Base-by-base conservation (phyloP, 805 yeast species). In the Cyberlindnera misumaiensis region DNA sequence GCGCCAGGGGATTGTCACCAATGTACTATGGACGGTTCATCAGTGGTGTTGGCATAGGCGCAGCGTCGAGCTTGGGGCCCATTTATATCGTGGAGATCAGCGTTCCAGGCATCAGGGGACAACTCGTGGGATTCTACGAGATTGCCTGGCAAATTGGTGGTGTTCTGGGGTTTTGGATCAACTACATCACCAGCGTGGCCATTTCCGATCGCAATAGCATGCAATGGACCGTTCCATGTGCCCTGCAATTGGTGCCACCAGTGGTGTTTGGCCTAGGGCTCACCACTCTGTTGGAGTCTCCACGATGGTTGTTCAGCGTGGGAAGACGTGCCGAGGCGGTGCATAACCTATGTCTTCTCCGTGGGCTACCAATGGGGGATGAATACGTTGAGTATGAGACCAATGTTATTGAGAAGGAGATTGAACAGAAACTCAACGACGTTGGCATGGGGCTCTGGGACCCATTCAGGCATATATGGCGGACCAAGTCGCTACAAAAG, bases 41-140 rank as follows among this genome's bases (percentile, higher is more conserved):
- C 27, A 51, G 61, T n/a, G 66, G 80, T 5, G 30, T 74, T 8
- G 77, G 76, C 13, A 70, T 72, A 34, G 80, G 80, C 4, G 68
- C 69, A 8, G 60, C 72, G 31, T 63, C 77, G 2, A 64, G 65
- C 49, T 51, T 72, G 39, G 72, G 73, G 1, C 76, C 77, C 4
- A 62, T 69, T 32, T 70, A 68, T 42, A 60, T 70, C 9, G 58
- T 68, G 5, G 75, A 70, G 41, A 62, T 65, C 16, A 55, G 68
- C 3, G 72, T 73, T 3, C 60, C 72, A 6, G 53, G 65, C 3
- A 62, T 68, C 26, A 58, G 75, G 48, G 76, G 76, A 13, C 63
- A 31, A 13, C 28, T 36, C 12, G 30, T 31, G n/a, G 35, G 35
- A 11, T 31, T 36, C n/a, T 36, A 36, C 15, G 39, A 36, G 27